phyloP scores from a whole-genome alignment of 306 rosid species.

The Sicyos edulis region DNA sequence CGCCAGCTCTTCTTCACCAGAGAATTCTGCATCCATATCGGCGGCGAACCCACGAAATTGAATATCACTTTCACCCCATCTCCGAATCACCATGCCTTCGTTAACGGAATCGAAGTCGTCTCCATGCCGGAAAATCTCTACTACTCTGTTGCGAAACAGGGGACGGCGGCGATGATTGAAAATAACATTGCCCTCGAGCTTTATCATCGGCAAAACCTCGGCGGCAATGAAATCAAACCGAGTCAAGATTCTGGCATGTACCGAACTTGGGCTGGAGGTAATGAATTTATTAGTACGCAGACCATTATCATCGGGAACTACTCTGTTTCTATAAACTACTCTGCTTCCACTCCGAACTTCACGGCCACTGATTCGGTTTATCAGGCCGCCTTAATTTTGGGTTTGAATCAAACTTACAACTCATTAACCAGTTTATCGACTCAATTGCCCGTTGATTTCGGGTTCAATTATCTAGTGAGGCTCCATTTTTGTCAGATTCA shows the following conservation, averaged over 20 bases:
- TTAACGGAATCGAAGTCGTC: constrained; percentile 64
- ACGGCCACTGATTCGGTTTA: constrained; percentile 26
- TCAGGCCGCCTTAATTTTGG: background rate
- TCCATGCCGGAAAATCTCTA: constrained; percentile 67
- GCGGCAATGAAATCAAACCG: background rate
- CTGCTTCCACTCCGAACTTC: background rate
- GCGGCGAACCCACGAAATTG: constrained; percentile 23
- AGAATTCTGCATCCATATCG: constrained; percentile 42
- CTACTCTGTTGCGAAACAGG: constrained; percentile 11
- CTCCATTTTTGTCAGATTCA: constrained; percentile 34
- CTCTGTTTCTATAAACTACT: background rate
- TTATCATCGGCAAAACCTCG: constrained; percentile 27
- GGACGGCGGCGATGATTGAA: background rate
- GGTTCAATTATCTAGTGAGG: constrained; percentile 27
- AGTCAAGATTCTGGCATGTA: constrained; percentile 28
- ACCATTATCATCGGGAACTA: rapidly evolving
- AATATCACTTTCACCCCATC: constrained; percentile 40
- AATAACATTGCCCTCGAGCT: constrained; percentile 27
- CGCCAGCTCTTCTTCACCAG: background rate
- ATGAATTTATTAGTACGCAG: rapidly evolving
- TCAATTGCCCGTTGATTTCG: constrained; percentile 17
- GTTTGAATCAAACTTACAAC: background rate
- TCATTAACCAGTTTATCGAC: constrained; percentile 1
- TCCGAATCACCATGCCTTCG: constrained; percentile 39
- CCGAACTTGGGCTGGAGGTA: background rate